Percentiles rank a stretch among this genome's conserved stretches.
Evolutionary conservation across 2,329 filamentous ascomycete genomes (phyloP).

Genomic region (Penicillium decumbens): DNA sequence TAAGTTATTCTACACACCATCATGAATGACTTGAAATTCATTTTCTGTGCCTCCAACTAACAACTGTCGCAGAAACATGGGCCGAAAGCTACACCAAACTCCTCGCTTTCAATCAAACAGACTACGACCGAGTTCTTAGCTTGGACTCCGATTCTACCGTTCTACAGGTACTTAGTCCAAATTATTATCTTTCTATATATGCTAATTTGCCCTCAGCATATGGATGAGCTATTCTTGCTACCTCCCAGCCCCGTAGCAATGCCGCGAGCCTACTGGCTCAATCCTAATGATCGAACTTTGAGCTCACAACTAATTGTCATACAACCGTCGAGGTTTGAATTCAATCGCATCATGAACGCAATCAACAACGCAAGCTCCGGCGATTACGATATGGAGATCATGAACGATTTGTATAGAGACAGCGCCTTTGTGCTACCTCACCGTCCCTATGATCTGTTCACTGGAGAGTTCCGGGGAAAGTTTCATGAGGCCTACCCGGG

Average conservation of each 20-base stretch:
- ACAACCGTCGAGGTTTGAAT: constrained; percentile 50
- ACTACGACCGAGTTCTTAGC: constrained; percentile 53
- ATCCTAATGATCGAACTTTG: constrained; percentile 48
- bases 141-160: constrained; percentile 56
- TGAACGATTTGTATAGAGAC: constrained; percentile 56
- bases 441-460: constrained; percentile 54
- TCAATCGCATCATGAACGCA: constrained; percentile 38
- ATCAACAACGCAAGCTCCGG: constrained; percentile 23
- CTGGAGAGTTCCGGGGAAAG: constrained; percentile 53
- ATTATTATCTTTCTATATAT: background rate
- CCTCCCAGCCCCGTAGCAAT: constrained; percentile 57
- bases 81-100: constrained; percentile 61
- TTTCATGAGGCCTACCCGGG: constrained; percentile 48
- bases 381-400: constrained; percentile 60
- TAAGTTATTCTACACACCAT: background rate
- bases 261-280: constrained; percentile 65
- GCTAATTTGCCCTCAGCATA: constrained; percentile 32
- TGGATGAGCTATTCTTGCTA: constrained; percentile 65
- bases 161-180: constrained; percentile 2
- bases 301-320: constrained; percentile 57
- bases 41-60: background rate
- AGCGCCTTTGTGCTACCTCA: constrained; percentile 57
- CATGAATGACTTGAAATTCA: too few relatives aligned
- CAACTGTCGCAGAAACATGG: constrained; percentile 48
- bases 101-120: constrained; percentile 60